These are phyloP conservation scores for Neurospora sp. DNA, from an alignment of 495 filamentous ascomycete genomes.

Conservation along the genomic window DNA sequence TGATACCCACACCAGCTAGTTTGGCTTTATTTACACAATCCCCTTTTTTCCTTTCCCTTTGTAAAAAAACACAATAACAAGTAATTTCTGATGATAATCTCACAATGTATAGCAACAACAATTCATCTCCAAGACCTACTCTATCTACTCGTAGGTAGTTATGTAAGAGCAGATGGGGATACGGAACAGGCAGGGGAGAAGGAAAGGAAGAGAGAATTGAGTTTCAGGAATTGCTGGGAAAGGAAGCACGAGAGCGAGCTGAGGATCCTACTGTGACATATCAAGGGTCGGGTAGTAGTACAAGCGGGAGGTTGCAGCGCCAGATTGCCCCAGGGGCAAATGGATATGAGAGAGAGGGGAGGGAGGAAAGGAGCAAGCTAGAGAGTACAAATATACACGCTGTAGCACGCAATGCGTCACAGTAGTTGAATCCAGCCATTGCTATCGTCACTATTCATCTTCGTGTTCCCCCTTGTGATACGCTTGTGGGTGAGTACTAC, in stretches of 20 bases:
- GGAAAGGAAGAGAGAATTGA: not conserved
- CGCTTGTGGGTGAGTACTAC: not conserved
- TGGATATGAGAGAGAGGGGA: not conserved
- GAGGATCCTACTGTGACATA: not conserved
- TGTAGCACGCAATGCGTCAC: not conserved
- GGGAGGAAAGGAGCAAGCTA: not conserved
- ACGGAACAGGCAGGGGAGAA: not conserved
- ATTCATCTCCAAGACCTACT: not conserved
- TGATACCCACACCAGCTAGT: not conserved
- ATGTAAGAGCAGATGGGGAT: not conserved
- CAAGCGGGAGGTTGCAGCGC: not conserved
- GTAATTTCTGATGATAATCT: not conserved
- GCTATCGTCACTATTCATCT: not conserved
- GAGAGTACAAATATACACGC: not conserved
- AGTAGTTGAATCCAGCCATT: not conserved
- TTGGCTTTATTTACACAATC: slow-evolving; percentile 12
- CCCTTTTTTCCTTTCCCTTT: not conserved
- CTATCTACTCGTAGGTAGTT: not conserved
- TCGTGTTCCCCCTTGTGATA: not conserved
- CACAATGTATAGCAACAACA: not conserved
- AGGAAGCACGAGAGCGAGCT: not conserved
- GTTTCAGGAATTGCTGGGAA: not conserved
- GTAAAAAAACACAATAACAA: not conserved
- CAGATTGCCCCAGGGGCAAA: not conserved
- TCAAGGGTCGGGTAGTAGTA: not conserved